Evolutionary conservation across 208 protist genomes (phyloP).

Genomic region (Naegleria fowleri): DNA sequence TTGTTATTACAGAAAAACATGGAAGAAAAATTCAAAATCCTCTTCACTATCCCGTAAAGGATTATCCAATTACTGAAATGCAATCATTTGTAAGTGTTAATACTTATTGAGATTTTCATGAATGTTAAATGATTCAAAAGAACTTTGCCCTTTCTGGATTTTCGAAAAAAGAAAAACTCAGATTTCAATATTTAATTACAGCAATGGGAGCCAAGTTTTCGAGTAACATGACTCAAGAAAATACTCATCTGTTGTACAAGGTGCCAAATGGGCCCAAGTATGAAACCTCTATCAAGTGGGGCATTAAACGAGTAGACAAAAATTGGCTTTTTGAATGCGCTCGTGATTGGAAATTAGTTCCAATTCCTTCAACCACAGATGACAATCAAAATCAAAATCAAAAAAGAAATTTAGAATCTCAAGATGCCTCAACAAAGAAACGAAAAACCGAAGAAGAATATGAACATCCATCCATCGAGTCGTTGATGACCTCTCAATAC

Average conservation of each 20-base stretch:
- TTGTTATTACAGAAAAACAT: background rate
- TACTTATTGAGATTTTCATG: background rate
- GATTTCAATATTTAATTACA: background rate
- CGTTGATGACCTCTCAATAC: background rate
- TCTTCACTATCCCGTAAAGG: background rate
- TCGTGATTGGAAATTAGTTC: background rate
- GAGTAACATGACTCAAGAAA: background rate
- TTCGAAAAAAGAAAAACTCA: background rate
- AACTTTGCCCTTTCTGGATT: conserved; percentile 6
- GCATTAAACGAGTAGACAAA: background rate
- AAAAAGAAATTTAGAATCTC: background rate
- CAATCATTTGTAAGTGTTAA: background rate
- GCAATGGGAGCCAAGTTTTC: background rate
- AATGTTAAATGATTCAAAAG: background rate
- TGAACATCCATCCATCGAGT: background rate
- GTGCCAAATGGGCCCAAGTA: background rate
- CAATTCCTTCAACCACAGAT: background rate
- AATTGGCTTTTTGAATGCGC: background rate
- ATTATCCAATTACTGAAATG: background rate
- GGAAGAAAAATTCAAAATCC: background rate
- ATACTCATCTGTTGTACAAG: conserved; percentile 1
- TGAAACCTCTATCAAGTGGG: background rate
- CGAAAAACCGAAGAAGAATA: background rate
- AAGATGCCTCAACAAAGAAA: background rate
- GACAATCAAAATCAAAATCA: background rate